phyloP scores from a whole-genome alignment of 2,329 filamentous ascomycete species.

The Juglanconis oblonga region DNA sequence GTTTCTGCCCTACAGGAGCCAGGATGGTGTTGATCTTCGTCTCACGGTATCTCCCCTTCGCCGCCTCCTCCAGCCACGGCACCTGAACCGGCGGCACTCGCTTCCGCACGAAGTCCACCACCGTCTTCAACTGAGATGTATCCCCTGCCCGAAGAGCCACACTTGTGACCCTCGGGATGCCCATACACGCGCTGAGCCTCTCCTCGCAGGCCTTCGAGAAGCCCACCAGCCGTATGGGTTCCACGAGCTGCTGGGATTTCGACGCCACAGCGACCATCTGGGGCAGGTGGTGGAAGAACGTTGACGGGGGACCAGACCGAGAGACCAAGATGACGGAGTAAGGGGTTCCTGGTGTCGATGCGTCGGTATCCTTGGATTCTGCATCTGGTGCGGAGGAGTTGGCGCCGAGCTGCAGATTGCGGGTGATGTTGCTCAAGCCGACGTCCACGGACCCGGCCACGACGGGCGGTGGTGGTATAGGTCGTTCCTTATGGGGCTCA shows the following conservation, averaged over 20 bases:
- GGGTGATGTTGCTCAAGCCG: slow-evolving; percentile 63
- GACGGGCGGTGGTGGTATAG: slow-evolving; percentile 43
- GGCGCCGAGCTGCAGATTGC: slow-evolving; percentile 49
- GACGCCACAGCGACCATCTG: slow-evolving; percentile 46
- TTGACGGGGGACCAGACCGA: slow-evolving; percentile 53
- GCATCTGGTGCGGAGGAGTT: neutral
- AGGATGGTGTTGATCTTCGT: slow-evolving; percentile 47
- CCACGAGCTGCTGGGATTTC: slow-evolving; percentile 32
- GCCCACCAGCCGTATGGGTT: slow-evolving; percentile 56
- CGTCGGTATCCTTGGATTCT: neutral
- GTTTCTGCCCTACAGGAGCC: slow-evolving; percentile 36
- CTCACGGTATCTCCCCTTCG: slow-evolving; percentile 36
- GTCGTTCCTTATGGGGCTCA: slow-evolving; percentile 16
- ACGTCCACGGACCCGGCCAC: slow-evolving; percentile 58
- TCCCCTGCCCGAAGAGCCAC: slow-evolving; percentile 52
- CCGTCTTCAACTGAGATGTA: slow-evolving; percentile 53
- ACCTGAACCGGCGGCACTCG: slow-evolving; percentile 51
- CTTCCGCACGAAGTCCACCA: slow-evolving; percentile 54
- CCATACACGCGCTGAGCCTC: slow-evolving; percentile 53
- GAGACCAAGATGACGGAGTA: slow-evolving; percentile 58
- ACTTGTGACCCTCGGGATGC: slow-evolving; percentile 62
- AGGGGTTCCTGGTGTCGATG: slow-evolving; percentile 1
- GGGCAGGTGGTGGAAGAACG: slow-evolving; percentile 59
- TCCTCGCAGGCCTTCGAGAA: slow-evolving; percentile 60
- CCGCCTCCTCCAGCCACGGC: slow-evolving; percentile 53